Conservation (phyloP, 371 early-diverging fungal genomes). For the Circinella minor region DNA sequence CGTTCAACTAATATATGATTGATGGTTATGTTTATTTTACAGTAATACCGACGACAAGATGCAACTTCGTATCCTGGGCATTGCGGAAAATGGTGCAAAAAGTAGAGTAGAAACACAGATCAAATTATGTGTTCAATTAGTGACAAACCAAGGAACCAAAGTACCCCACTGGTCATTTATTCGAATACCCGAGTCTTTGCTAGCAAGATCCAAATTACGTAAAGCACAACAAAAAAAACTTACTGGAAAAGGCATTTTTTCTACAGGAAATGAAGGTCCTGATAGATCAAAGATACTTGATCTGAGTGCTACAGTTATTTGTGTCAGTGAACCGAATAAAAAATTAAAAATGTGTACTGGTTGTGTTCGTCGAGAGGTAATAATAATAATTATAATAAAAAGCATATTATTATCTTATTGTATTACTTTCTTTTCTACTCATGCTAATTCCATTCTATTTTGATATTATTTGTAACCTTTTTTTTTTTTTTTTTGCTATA, state of each 20-base stretch:
- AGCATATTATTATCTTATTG: no score
- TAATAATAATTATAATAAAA: background rate
- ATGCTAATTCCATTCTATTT: no score
- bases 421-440: no score
- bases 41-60: conserved; percentile 7
- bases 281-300: conserved; percentile 49
- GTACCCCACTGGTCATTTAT: conserved; percentile 82
- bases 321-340: conserved; percentile 79
- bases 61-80: conserved; percentile 68
- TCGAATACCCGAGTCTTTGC: conserved; percentile 80
- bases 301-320: conserved; percentile 80
- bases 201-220: conserved; percentile 70
- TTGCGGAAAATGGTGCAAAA: conserved; percentile 75
- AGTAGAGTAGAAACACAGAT: conserved; percentile 88
- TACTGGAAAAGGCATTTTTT: background rate
- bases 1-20: no score
- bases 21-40: no score
- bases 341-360: conserved; percentile 79
- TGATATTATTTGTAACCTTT: no score
- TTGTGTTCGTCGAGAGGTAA: conserved; percentile 84
- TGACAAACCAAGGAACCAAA: conserved; percentile 73
- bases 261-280: conserved; percentile 12
- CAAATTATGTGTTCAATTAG: conserved; percentile 76
- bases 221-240: conserved; percentile 22
- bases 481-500: background rate